Base-by-base conservation (phyloP, 148 eudicot genomes). In the Rhododendron molle region DNA sequence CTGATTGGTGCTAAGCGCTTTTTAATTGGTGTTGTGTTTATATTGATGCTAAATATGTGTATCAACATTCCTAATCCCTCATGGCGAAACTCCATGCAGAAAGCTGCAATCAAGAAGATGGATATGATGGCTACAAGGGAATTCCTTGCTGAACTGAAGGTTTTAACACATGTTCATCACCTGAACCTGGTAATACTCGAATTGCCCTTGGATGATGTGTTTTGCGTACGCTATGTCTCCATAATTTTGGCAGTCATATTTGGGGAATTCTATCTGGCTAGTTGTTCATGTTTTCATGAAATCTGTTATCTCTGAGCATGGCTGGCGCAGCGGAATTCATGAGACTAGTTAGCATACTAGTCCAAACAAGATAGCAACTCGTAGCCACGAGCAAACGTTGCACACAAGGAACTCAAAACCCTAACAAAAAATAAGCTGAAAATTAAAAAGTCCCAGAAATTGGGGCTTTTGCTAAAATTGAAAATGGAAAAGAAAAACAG, bases 101-200 rank as follows among this genome's bases (percentile, higher is more conserved):
- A 92, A 95, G 96, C 96, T 72, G 99, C 99, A 76, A 91, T 96
- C 81, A 96, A 96, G 91, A 96, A 94, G 94, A 96, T 96, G 98
- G 97, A 94, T 89, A 94, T 96, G 98, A 89, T 92, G 91, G 99
- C 98, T 81, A 84, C 96, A 47, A 92, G 86, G 86, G 99, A 95
- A 87, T 96, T 96, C 90, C 93, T 96, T 83, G 97, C 99, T 78
- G 99, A 95, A 83, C 88, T 96, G 87, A 93, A 93, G 85, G 99
- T 95, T 88, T 91, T 96, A 83, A 91, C 99, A 44, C 93, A 91
- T 91, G 98, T 96, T 90, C 99, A 96, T 93, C 98, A 96, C 94
- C 87, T 95, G 86, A 95, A 96, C 90, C 87, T 96, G 99, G 99
- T 96, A 95, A 44, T 77, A 50, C 49, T 47, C 52, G 7, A 5